Conservation (phyloP, 768 basidiomycete species). For the Collybia sordida region DNA sequence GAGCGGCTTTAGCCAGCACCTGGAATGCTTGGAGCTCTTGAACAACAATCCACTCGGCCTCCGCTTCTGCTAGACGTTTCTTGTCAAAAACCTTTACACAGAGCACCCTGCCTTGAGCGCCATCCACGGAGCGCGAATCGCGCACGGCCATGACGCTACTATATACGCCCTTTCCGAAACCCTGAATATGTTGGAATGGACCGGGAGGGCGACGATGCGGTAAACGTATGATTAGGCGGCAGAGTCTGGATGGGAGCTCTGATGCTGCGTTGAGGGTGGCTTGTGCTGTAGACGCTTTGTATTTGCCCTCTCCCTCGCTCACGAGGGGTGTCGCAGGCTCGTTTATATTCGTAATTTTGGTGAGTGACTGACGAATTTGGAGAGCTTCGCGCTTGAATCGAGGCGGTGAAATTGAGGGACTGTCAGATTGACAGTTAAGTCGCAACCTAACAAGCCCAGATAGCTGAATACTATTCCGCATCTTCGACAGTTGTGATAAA, state of each 20-base stretch:
- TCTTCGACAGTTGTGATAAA: constrained; percentile 14
- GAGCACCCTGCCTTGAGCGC: constrained; percentile 25
- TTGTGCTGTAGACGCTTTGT: not conserved
- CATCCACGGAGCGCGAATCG: constrained; percentile 16
- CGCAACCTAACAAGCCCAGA: constrained; percentile 2
- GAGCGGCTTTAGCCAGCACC: constrained; percentile 23
- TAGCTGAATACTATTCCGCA: constrained; percentile 7
- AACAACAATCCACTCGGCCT: constrained; percentile 16
- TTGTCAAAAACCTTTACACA: constrained; percentile 38
- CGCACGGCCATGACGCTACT: constrained; percentile 12
- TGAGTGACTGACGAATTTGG: not conserved
- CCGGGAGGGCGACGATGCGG: constrained; percentile 16
- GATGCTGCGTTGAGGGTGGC: not conserved
- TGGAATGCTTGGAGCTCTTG: constrained; percentile 35
- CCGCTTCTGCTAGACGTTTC: constrained; percentile 9
- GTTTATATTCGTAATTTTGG: constrained; percentile 3
- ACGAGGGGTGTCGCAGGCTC: not conserved
- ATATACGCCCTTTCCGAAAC: constrained; percentile 15
- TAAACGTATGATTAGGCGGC: not conserved
- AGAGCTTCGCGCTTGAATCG: constrained; percentile 4
- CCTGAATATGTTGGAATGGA: constrained; percentile 28
- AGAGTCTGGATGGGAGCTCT: not conserved
- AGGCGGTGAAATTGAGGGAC: not conserved
- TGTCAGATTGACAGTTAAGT: not conserved
- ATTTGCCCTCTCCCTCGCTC: not conserved